Evolutionary conservation across 768 basidiomycete species (phyloP).

Genomic region (Serendipita vermifera): DNA sequence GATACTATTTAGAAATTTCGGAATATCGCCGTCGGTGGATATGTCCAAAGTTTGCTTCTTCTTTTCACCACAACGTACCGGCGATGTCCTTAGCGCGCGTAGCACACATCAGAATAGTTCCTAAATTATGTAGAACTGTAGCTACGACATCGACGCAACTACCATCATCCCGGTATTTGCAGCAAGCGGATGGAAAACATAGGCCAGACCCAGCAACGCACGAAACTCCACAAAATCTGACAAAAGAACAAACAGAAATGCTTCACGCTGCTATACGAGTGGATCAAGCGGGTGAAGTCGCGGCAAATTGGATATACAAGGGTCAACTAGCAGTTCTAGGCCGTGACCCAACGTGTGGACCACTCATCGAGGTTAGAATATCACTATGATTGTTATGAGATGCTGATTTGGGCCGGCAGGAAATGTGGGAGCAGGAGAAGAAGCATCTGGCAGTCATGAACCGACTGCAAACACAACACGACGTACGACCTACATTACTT

Average conservation of each 20-base stretch:
- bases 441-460: slow-evolving; percentile 83
- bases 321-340: slow-evolving; percentile 73
- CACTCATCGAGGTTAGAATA: slow-evolving; percentile 69
- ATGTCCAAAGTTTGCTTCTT: too few species aligned
- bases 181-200: slow-evolving; percentile 33
- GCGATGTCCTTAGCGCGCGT: too few species aligned
- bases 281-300: slow-evolving; percentile 91
- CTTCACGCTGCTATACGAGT: slow-evolving; percentile 68
- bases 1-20: too few species aligned
- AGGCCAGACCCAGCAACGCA: slow-evolving; percentile 18
- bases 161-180: slow-evolving; percentile 23
- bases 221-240: slow-evolving; percentile 40
- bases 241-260: slow-evolving; percentile 33
- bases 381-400: too few species aligned
- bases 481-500: slow-evolving; percentile 68
- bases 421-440: slow-evolving; percentile 96
- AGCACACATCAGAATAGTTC: too few species aligned
- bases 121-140: slow-evolving; percentile 44
- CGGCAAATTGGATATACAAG: slow-evolving; percentile 90
- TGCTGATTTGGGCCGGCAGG: too few species aligned
- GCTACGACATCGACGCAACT: slow-evolving; percentile 50
- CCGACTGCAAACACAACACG: slow-evolving; percentile 70
- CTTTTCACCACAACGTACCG: too few species aligned
- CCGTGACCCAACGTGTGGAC: slow-evolving; percentile 38
- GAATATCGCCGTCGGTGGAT: too few species aligned